Base-by-base conservation (phyloP, 208 protist species). In the Leishmania amazonensis region DNA sequence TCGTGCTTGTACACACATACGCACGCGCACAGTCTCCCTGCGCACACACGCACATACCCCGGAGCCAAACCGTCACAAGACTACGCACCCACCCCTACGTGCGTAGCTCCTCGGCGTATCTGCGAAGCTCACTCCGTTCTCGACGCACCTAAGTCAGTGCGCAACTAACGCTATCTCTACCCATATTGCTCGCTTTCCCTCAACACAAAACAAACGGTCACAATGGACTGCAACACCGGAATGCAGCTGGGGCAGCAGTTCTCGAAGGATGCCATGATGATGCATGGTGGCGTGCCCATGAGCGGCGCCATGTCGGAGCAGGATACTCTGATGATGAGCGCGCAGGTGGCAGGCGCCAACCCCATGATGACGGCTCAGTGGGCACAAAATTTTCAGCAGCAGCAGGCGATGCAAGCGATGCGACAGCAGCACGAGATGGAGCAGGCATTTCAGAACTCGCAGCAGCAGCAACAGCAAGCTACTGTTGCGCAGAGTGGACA, bases 171-270 rank as follows among this genome's bases (percentile, higher is more conserved):
- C 6, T 71, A 15, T 77, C 8, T 31, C 28, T 57, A 51, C 40
- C 8, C 21, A 19, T 38, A 19, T 38, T 67, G n/a, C 13, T 40
- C 13, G n/a, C 13, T 51, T 19, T 3, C 57, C 31, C 54, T 42
- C 47, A 9, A n/a, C 7, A 3, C 28, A 45, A 40, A 19, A 49
- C 13, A 47, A 5, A 19, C 67, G 2, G 47, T 68, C 45, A 80
- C n/a, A 67, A 95, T 95, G 93, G 91, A 96, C 74, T 95, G 93
- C 83, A 92, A 91, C 68, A 87, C 85, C 2, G 91, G 88, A 3
- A 83, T 87, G 60, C 90, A 92, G 74, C 72, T 96, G 70, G 91
- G 90, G 65, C 90, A 85, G 77, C 90, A 96, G 88, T 85, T 96
- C 64, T 83, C 87, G 64, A 92, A 95, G 81, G 88, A 94, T 85